phyloP scores from a whole-genome alignment of 2,329 filamentous ascomycete species.

The Alternaria conjuncta region DNA sequence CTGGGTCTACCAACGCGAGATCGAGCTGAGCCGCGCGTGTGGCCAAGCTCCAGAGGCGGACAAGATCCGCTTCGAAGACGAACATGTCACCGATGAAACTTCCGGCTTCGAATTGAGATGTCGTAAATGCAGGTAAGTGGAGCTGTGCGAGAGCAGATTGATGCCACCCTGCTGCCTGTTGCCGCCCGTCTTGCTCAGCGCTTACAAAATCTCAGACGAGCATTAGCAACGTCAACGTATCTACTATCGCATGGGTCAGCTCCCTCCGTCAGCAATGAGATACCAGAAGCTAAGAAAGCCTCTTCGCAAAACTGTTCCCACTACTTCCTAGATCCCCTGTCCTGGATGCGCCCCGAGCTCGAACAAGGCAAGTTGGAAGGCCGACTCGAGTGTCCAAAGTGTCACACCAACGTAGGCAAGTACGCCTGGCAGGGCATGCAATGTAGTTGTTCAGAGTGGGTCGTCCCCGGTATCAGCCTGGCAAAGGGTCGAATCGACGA shows the following conservation, averaged over 20 bases:
- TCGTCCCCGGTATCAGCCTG: slow-evolving; percentile 88
- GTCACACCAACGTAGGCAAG: slow-evolving; percentile 82
- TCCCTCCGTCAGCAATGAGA: slow-evolving; percentile 18
- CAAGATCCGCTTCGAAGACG: slow-evolving; percentile 83
- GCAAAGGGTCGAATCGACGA: slow-evolving; percentile 85
- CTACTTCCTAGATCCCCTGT: slow-evolving; percentile 87
- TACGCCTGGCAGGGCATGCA: slow-evolving; percentile 96
- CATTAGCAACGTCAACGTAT: slow-evolving; percentile 70
- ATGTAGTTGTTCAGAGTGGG: slow-evolving; percentile 90
- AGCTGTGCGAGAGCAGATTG: slow-evolving; percentile 3
- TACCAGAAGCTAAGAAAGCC: slow-evolving; percentile 10
- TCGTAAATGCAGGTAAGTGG: slow-evolving; percentile 81
- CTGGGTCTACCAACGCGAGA: slow-evolving; percentile 71
- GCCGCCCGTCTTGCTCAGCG: slow-evolving; percentile 20
- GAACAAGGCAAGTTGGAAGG: slow-evolving; percentile 83
- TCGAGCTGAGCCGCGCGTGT: slow-evolving; percentile 71
- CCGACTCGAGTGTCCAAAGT: slow-evolving; percentile 84
- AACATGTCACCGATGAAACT: slow-evolving; percentile 53
- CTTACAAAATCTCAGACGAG: slow-evolving; percentile 55
- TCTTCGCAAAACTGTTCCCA: slow-evolving; percentile 70
- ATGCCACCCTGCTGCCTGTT: slow-evolving; percentile 12
- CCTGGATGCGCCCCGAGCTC: slow-evolving; percentile 92
- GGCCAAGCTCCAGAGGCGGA: slow-evolving; percentile 78
- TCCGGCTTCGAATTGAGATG: slow-evolving; percentile 74
- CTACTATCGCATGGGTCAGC: slow-evolving; percentile 67